phyloP scores from a whole-genome alignment of 2,329 filamentous ascomycete species.

The Thermomyces lanuginosus region DNA sequence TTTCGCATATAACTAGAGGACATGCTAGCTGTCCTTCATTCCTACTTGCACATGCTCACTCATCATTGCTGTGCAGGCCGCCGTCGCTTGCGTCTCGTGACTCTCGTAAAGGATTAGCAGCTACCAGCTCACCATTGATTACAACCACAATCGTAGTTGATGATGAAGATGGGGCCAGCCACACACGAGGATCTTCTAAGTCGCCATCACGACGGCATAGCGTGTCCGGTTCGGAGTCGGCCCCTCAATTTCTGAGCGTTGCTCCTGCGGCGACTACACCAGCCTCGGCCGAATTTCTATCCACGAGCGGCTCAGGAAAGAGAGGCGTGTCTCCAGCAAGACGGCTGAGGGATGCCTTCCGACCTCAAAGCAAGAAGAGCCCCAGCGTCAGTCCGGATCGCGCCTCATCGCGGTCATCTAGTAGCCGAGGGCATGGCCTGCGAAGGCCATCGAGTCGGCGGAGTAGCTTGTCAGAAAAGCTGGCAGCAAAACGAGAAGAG shows the following conservation, averaged over 20 bases:
- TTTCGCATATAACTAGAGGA: not conserved
- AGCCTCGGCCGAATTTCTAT: constrained; percentile 20
- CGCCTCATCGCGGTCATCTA: constrained; percentile 25
- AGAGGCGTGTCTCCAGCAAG: constrained; percentile 54
- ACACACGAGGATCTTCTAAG: constrained; percentile 9
- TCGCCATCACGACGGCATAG: constrained; percentile 16
- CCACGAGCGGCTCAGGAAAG: constrained; percentile 29
- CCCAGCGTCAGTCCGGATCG: constrained; percentile 33
- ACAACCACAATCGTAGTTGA: constrained; percentile 36
- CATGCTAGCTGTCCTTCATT: not conserved
- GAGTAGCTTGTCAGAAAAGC: constrained; percentile 20
- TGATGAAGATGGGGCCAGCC: constrained; percentile 19
- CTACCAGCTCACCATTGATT: constrained; percentile 51
- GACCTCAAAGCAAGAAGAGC: constrained; percentile 35
- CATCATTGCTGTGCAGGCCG: constrained; percentile 13
- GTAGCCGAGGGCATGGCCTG: constrained; percentile 23
- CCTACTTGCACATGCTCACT: not conserved
- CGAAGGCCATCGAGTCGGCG: constrained; percentile 24
- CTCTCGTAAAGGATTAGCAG: constrained; percentile 51
- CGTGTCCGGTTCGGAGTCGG: constrained; percentile 24
- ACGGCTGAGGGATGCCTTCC: constrained; percentile 57
- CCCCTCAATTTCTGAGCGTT: constrained; percentile 19
- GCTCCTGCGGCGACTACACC: constrained; percentile 15
- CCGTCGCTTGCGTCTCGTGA: constrained; percentile 41
- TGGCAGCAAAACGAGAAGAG: constrained; percentile 14